Evolutionary conservation across 1,284 basidiomycete genomes (phyloP).

Genomic region (Leccinum angustisporum): DNA sequence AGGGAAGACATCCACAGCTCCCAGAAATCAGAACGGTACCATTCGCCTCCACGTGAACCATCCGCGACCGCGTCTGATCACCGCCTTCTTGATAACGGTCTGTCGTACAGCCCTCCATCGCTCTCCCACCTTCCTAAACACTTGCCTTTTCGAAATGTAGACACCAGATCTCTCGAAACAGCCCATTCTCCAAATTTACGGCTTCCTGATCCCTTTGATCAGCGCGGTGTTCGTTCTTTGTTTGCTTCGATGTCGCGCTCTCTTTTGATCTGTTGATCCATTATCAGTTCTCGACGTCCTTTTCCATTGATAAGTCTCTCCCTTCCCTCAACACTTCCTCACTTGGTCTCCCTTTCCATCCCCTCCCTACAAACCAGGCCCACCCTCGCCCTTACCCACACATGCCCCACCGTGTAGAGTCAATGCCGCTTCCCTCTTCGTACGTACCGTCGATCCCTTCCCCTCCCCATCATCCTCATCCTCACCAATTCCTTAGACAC

Average conservation of each 20-base stretch:
- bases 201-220: slow-evolving; percentile 39
- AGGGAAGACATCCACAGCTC: slow-evolving; percentile 31
- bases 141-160: slow-evolving; percentile 30
- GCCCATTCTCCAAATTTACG: slow-evolving; percentile 34
- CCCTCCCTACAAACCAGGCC: slow-evolving; percentile 10
- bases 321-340: slow-evolving; percentile 20
- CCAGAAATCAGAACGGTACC: slow-evolving; percentile 23
- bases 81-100: slow-evolving; percentile 35
- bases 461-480: slow-evolving; percentile 3
- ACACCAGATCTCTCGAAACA: slow-evolving; percentile 36
- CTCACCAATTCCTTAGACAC: slow-evolving; percentile 33
- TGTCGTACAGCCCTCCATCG: slow-evolving; percentile 26
- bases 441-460: slow-evolving; percentile 23
- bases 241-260: slow-evolving; percentile 37
- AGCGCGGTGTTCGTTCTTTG: slow-evolving; percentile 39
- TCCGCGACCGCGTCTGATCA: slow-evolving; percentile 32
- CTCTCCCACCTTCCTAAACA: slow-evolving; percentile 29
- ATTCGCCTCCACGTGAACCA: slow-evolving; percentile 24
- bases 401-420: slow-evolving; percentile 38
- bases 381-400: slow-evolving; percentile 5
- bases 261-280: slow-evolving; percentile 40
- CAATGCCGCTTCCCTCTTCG: slow-evolving; percentile 31
- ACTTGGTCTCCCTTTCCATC: slow-evolving; percentile 12
- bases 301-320: slow-evolving; percentile 35
- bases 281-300: slow-evolving; percentile 38